Evolutionary conservation across 768 basidiomycete species (phyloP), one percentile per base, ranked within the genome.

Genomic region (Pilatotrama ljubarskyi): DNA sequence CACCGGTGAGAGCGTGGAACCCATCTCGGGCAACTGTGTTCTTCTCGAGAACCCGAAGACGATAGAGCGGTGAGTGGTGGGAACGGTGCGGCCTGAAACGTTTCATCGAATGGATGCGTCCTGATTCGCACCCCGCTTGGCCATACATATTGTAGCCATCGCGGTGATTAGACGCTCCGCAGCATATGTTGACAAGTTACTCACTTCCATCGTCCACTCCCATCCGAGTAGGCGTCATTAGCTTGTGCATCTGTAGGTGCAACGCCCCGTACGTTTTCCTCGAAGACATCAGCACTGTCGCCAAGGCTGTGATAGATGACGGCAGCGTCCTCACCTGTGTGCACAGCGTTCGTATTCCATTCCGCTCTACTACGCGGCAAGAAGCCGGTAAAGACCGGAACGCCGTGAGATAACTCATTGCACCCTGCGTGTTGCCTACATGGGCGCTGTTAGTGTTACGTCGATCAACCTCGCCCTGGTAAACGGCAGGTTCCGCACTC

Each of bases 1-100:
- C 40, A 40, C 52, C 40, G 61, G 61, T 62, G 61, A 47, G 61
- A 62, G 51, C 47, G 37, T 15, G 26, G 26, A 17, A 44, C 22
- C 55, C 38, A 13, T 17, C 25, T 42, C 11, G 55, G 61, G 47
- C 40, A 18, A 26, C 10, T 20, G 20, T 18, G 29, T 29, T 22
- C 50, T 51, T 48, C 55, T 35, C 35, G 50, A 14, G 41, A 22
- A 22, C 47, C 51, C 42, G 25, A 38, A 59, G 15, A 25, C 42
- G 58, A 13, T 44, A 49, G 51, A 60, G 37, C 46, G 47, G 47
- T 38, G 51, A 14, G 22, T 24, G 38, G 54, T 61, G 40, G 48
- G 47, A 51, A 36, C 26, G 35, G 49, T 18, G 42, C 24, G 49
- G 29, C 35, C 36, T 35, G 37, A 44, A 51, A 26, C 29, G 60